A percentile compares a stretch with the other conserved stretches of the same genome.
Conservation (phyloP, 2,329 filamentous ascomycete species). For the Akanthomyces dipterigenus region DNA sequence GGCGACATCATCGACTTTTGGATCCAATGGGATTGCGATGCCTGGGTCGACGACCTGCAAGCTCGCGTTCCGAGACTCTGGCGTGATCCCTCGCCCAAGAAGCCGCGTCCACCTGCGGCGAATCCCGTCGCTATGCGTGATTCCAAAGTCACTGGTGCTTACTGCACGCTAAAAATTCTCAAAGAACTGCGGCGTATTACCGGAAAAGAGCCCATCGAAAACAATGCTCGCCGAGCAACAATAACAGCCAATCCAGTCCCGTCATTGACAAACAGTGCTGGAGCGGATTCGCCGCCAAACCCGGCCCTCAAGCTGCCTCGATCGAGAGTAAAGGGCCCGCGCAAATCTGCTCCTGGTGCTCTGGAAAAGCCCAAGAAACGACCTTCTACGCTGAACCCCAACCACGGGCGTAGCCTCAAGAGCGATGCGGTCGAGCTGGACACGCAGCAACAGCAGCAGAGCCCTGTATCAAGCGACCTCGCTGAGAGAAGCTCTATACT, state of each 20-base stretch:
- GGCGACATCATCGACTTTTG: conserved; percentile 67
- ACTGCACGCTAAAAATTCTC: conserved; percentile 37
- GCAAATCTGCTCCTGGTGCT: conserved; percentile 35
- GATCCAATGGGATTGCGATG: conserved; percentile 69
- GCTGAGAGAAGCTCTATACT: conserved; percentile 36
- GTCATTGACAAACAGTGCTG: conserved; percentile 1
- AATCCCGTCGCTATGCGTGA: conserved; percentile 39
- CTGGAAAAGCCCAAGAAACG: conserved; percentile 24
- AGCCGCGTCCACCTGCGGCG: conserved; percentile 25
- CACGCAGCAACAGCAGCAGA: not conserved
- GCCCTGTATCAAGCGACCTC: not conserved
- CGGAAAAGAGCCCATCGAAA: conserved; percentile 14
- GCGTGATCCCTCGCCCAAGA: conserved; percentile 42
- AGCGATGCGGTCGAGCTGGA: conserved; percentile 15
- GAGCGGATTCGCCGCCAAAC: not conserved
- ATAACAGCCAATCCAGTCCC: conserved; percentile 11
- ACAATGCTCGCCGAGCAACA: conserved; percentile 16
- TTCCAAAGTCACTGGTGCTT: conserved; percentile 39
- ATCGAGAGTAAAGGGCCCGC: conserved; percentile 25
- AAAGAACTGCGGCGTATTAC: conserved; percentile 32
- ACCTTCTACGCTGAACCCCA: conserved; percentile 30
- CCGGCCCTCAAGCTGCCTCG: conserved; percentile 10
- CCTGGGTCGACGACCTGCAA: conserved; percentile 61
- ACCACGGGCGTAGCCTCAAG: conserved; percentile 26
- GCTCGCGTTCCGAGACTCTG: conserved; percentile 53